Conservation (phyloP, 2,329 filamentous ascomycete genomes). For the Hymenoscyphus scutula region DNA sequence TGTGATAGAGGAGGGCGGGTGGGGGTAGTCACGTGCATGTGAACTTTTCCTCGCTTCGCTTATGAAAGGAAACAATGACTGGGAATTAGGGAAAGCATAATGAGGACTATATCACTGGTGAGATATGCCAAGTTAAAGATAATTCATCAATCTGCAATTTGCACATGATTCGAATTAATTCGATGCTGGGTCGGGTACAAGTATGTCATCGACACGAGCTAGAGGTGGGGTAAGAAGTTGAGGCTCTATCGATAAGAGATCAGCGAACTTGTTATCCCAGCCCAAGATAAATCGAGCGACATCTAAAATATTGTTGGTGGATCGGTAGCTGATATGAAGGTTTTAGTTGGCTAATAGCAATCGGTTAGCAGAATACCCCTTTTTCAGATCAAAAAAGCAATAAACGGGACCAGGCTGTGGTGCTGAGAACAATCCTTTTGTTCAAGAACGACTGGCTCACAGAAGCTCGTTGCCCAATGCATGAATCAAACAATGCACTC, state of each 20-base stretch:
- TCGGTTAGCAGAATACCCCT: neutral
- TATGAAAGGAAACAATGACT: neutral
- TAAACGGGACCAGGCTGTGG: no score
- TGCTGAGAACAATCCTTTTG: neutral
- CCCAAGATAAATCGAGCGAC: neutral
- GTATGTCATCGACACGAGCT: neutral
- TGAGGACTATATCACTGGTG: no score
- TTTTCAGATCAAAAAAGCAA: neutral
- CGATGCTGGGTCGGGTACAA: neutral
- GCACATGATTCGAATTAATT: neutral
- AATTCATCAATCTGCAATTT: neutral
- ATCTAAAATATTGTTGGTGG: neutral
- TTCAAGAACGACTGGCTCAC: constrained; percentile 17
- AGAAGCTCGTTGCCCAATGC: constrained; percentile 20
- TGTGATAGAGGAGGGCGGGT: no score
- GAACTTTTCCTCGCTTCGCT: neutral
- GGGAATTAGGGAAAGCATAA: no score
- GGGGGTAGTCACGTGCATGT: neutral
- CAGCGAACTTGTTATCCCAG: neutral
- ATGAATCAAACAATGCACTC: constrained; percentile 10
- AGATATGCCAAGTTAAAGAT: neutral
- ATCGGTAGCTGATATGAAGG: neutral
- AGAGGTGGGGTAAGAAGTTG: constrained; percentile 5
- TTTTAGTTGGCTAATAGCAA: neutral
- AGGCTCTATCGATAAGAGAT: constrained; percentile 6